A percentile compares a stretch with the other conserved stretches of the same genome.
phyloP scores from a whole-genome alignment of 2,329 filamentous ascomycete species.

The Macrophomina tecta region DNA sequence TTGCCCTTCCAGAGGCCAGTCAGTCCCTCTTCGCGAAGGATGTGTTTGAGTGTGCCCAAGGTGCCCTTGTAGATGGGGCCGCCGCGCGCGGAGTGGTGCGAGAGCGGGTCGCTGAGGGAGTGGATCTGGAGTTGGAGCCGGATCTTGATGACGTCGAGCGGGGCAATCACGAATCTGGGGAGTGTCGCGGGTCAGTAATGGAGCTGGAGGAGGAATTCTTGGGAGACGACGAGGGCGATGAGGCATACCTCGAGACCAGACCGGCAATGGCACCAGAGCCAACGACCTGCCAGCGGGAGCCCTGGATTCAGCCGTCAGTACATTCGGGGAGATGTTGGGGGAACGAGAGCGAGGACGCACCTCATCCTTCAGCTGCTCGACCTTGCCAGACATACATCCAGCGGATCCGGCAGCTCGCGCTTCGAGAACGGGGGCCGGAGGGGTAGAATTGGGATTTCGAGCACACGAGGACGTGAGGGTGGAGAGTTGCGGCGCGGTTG shows the following conservation, averaged over 20 bases:
- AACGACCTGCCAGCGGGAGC: constrained; percentile 70
- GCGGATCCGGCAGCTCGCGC: constrained; percentile 31
- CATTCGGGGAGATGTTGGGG: constrained; percentile 11
- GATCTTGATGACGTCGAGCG: constrained; percentile 97
- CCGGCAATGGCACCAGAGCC: constrained; percentile 75
- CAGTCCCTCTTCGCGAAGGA: constrained; percentile 80
- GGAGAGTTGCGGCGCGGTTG: constrained; percentile 5
- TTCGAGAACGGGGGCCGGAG: constrained; percentile 35
- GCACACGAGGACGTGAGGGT: background rate
- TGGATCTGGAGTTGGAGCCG: constrained; percentile 92
- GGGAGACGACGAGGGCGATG: background rate
- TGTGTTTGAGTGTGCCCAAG: constrained; percentile 74
- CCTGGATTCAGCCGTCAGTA: constrained; percentile 50
- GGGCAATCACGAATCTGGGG: constrained; percentile 86
- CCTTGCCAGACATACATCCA: constrained; percentile 67
- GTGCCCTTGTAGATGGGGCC: constrained; percentile 73
- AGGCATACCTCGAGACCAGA: constrained; percentile 77
- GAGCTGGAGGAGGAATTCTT: constrained; percentile 28
- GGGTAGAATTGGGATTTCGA: background rate
- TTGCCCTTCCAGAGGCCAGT: constrained; percentile 96
- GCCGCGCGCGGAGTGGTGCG: constrained; percentile 52
- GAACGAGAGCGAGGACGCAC: constrained; percentile 44
- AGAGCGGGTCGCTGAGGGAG: constrained; percentile 76
- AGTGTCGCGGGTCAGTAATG: constrained; percentile 11
- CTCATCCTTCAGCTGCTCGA: constrained; percentile 73